Base-by-base conservation (phyloP, 495 filamentous ascomycete genomes). In the Apiosordaria backusii region DNA sequence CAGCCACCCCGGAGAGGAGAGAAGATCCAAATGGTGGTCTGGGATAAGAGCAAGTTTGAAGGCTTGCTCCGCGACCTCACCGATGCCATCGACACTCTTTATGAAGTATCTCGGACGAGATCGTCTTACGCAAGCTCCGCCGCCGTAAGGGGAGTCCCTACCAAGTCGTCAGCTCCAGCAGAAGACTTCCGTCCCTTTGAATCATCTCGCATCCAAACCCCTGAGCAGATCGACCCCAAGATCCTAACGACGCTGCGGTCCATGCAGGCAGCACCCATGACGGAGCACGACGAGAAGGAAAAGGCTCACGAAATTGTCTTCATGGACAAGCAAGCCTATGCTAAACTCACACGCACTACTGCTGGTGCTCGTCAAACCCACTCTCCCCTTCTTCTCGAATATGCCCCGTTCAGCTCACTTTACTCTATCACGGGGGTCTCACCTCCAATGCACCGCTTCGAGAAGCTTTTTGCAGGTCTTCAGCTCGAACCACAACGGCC, bases 11-110 rank as follows among this genome's bases (percentile, higher is more conserved):
- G 66, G 15, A 45, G 62, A 1, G 83, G 83, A 50, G 79, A 81
- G 65, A 83, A 83, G 66, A 68, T 75, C 18, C 75, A 73, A 16
- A 69, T 83, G 26, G 80, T 86, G 60, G 76, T 80, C 2, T 86
- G 84, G 83, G 87, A 89, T 74, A 84, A 84, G 71, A 78, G 77
- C 53, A 78, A 83, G 54, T 89, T 89, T 67, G 85, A 88, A 66
- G 87, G 90, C 55, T 83, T 97, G 3, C 80, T 95, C 23, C 85
- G 83, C 65, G 91, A 96, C 65, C 77, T 97, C 63, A 95, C 90
- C 3, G 87, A 85, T 13, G 93, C 89, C 26, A 96, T 97, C 71
- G 93, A 97, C 76, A 93, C 89, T 0, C 84, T 97, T 13, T 96
- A 94, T 75, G 91, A 96, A 65, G 80, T 97, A 15, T 96, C 92